A percentile compares a stretch with the other conserved stretches of the same genome.
Evolutionary conservation across 2,329 filamentous ascomycete genomes (phyloP).

Genomic region (Botrytis hyacinthi): DNA sequence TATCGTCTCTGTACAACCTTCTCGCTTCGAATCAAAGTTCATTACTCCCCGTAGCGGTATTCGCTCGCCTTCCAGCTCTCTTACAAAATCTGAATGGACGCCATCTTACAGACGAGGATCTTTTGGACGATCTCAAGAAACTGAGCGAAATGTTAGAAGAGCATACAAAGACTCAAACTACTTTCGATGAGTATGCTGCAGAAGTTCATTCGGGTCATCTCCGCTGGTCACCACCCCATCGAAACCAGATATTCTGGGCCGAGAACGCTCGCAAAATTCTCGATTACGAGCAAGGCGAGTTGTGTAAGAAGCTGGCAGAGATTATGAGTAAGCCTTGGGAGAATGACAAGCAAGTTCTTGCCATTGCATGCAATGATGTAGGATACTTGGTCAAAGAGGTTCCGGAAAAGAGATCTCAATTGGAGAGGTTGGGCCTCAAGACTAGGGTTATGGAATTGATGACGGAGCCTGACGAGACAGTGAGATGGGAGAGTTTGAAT

Average conservation of each 20-base stretch:
- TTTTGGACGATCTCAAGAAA: slow-evolving; percentile 59
- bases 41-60: slow-evolving; percentile 78
- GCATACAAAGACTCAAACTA: slow-evolving; percentile 63
- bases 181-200: slow-evolving; percentile 52
- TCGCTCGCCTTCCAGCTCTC: slow-evolving; percentile 74
- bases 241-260: slow-evolving; percentile 68
- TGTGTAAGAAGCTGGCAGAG: slow-evolving; percentile 65
- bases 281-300: slow-evolving; percentile 62
- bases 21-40: slow-evolving; percentile 68
- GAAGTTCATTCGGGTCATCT: slow-evolving; percentile 68
- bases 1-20: slow-evolving; percentile 87
- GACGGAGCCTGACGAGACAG: slow-evolving; percentile 66
- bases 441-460: slow-evolving; percentile 70
- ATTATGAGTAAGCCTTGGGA: slow-evolving; percentile 68
- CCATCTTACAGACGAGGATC: slow-evolving; percentile 62
- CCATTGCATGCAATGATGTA: slow-evolving; percentile 72
- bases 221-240: slow-evolving; percentile 73
- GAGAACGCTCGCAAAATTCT: slow-evolving; percentile 70
- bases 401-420: slow-evolving; percentile 61
- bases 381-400: slow-evolving; percentile 69
- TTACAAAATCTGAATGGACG: slow-evolving; percentile 61
- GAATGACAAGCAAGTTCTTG: slow-evolving; percentile 69
- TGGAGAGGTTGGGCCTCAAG: slow-evolving; percentile 69
- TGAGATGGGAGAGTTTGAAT: slow-evolving; percentile 71
- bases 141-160: slow-evolving; percentile 64